Percentiles rank a stretch among this genome's conserved stretches.
Conservation (phyloP, 1,284 basidiomycete genomes). For the Thecaphora frezii region DNA sequence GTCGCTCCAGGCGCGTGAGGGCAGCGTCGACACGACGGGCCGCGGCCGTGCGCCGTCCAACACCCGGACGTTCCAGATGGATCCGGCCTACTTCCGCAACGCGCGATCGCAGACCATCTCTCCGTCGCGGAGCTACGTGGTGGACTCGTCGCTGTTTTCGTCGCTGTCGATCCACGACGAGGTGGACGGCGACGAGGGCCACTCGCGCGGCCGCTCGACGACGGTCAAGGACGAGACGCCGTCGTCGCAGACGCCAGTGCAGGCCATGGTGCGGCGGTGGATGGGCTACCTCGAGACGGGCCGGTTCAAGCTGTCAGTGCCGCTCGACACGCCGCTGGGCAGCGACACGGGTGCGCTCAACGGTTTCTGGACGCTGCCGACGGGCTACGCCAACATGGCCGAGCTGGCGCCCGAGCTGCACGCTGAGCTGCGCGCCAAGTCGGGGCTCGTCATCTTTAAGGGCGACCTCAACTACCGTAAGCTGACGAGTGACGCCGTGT, state of each 20-base stretch:
- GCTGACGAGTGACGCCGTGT: conserved; percentile 82
- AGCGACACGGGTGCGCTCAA: conserved; percentile 30
- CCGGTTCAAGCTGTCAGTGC: conserved; percentile 74
- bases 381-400: conserved; percentile 44
- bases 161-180: conserved; percentile 40
- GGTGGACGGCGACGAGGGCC: conserved; percentile 13
- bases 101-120: conserved; percentile 43
- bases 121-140: conserved; percentile 43
- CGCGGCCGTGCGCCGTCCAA: conserved; percentile 32
- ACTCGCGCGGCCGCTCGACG: conserved; percentile 31
- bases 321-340: conserved; percentile 70
- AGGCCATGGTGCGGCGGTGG: conserved; percentile 74
- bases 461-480: conserved; percentile 74
- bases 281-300: conserved; percentile 70
- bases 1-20: conserved; percentile 34
- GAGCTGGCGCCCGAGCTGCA: conserved; percentile 66
- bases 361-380: conserved; percentile 51
- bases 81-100: conserved; percentile 47
- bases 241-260: conserved; percentile 60
- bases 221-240: conserved; percentile 34
- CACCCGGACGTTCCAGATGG: conserved; percentile 41
- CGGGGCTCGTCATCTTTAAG: conserved; percentile 89
- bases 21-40: conserved; percentile 35
- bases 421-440: conserved; percentile 63
- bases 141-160: conserved; percentile 43